These are phyloP conservation scores for Colletotrichum costaricense DNA, from an alignment of 2,329 filamentous ascomycete species.

Conservation along the genomic window DNA sequence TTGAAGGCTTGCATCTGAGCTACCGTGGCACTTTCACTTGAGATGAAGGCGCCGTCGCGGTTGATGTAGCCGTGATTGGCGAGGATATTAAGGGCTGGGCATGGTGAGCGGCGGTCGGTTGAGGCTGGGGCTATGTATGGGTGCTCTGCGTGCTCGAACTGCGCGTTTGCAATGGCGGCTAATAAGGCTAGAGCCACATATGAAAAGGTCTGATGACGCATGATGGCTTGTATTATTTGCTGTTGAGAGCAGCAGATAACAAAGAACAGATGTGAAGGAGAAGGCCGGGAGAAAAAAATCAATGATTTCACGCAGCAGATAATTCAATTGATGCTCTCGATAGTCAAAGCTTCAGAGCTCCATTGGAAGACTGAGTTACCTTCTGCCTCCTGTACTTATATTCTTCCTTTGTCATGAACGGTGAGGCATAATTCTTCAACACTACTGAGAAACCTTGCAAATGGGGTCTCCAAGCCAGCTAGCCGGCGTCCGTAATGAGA, in stretches of 20 bases:
- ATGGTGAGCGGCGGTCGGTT: slow-evolving; percentile 15
- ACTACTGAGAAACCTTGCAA: too few species aligned
- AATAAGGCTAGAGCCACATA: neutral
- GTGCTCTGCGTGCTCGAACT: neutral
- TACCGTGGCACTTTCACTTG: slow-evolving; percentile 7
- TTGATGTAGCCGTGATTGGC: slow-evolving; percentile 22
- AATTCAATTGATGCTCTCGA: too few species aligned
- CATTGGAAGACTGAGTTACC: too few species aligned
- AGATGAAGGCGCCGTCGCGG: slow-evolving; percentile 14
- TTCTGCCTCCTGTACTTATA: too few species aligned
- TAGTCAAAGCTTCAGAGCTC: too few species aligned
- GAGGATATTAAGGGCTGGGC: slow-evolving; percentile 13
- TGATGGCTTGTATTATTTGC: neutral
- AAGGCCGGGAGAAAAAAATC: too few species aligned
- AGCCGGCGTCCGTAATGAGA: too few species aligned
- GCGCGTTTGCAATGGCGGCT: neutral
- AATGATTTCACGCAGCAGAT: too few species aligned
- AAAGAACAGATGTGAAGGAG: too few species aligned
- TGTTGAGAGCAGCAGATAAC: neutral
- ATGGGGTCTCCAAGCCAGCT: too few species aligned
- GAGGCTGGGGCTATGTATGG: neutral
- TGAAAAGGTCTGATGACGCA: neutral
- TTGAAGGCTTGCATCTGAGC: slow-evolving; percentile 16
- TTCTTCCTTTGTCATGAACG: too few species aligned
- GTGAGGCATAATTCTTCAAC: too few species aligned